A percentile compares a stretch with the other conserved stretches of the same genome.
Evolutionary conservation across 1,284 basidiomycete species (phyloP).

Genomic region (Grifola frondosa): DNA sequence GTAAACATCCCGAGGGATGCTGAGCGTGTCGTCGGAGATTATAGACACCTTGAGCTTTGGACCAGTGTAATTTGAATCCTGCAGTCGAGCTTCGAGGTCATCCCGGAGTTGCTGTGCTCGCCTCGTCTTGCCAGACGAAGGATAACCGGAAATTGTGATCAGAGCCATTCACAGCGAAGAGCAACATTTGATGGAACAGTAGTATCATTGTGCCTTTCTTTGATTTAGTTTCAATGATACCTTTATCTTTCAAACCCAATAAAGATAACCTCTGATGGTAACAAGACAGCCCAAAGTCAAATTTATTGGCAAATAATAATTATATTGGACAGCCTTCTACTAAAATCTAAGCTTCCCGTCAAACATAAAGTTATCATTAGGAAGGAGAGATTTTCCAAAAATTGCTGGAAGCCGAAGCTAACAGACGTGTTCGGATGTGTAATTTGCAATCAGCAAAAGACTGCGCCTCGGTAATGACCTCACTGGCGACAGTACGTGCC

Average conservation of each 20-base stretch:
- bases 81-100: constrained; percentile 59
- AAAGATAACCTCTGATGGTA: constrained; percentile 7
- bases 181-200: no score
- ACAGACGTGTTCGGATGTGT: constrained; percentile 40
- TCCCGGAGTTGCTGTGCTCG: constrained; percentile 66
- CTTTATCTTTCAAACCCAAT: not conserved
- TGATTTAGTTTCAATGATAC: not conserved
- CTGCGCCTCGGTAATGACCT: constrained; percentile 80
- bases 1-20: constrained; percentile 69
- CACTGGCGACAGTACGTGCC: constrained; percentile 87
- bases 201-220: no score
- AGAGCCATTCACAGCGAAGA: constrained; percentile 73
- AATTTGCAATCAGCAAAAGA: constrained; percentile 95
- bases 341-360: constrained; percentile 14
- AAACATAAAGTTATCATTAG: constrained; percentile 14
- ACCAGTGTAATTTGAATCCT: constrained; percentile 49
- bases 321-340: constrained; percentile 11
- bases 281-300: constrained; percentile 3
- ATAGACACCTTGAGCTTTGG: constrained; percentile 58
- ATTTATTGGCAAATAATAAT: constrained; percentile 1
- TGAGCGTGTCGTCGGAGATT: constrained; percentile 79
- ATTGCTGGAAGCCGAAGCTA: constrained; percentile 38
- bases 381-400: constrained; percentile 30
- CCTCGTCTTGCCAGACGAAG: constrained; percentile 84
- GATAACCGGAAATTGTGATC: constrained; percentile 89